phyloP scores from a whole-genome alignment of 2,329 filamentous ascomycete genomes.

The Microsporum canis region DNA sequence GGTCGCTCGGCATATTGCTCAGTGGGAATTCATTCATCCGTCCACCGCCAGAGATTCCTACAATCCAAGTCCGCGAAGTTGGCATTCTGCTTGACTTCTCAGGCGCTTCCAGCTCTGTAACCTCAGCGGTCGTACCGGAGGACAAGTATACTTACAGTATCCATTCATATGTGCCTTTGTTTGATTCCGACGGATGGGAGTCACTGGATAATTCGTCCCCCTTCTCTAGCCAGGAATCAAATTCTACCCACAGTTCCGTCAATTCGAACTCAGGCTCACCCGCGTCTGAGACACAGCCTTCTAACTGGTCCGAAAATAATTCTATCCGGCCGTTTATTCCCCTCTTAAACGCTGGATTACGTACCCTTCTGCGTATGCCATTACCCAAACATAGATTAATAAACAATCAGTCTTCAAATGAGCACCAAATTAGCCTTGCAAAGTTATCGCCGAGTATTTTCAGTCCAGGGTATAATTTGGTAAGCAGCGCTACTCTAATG shows the following conservation, averaged over 20 bases:
- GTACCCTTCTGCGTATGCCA: slow-evolving; percentile 11
- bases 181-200: slow-evolving; percentile 5
- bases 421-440: slow-evolving; percentile 15
- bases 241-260: not conserved
- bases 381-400: not conserved
- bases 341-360: slow-evolving; percentile 22
- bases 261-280: slow-evolving; percentile 6
- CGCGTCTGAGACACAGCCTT: not conserved
- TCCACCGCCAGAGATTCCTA: slow-evolving; percentile 10
- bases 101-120: not conserved
- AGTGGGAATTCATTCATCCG: slow-evolving; percentile 3
- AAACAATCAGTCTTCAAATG: slow-evolving; percentile 5
- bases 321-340: slow-evolving; percentile 6
- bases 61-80: slow-evolving; percentile 7
- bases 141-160: not conserved
- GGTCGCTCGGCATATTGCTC: slow-evolving; percentile 2
- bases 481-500: slow-evolving; percentile 10
- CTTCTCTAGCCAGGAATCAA: slow-evolving; percentile 14
- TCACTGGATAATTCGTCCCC: slow-evolving; percentile 13
- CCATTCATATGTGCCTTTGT: not conserved
- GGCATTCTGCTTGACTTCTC: slow-evolving; percentile 9
- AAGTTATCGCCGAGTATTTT: slow-evolving; percentile 24
- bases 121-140: not conserved
- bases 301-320: not conserved
- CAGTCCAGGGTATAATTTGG: slow-evolving; percentile 23